Conservation (phyloP, 805 yeast species). For the Wickerhamiella dianesei region DNA sequence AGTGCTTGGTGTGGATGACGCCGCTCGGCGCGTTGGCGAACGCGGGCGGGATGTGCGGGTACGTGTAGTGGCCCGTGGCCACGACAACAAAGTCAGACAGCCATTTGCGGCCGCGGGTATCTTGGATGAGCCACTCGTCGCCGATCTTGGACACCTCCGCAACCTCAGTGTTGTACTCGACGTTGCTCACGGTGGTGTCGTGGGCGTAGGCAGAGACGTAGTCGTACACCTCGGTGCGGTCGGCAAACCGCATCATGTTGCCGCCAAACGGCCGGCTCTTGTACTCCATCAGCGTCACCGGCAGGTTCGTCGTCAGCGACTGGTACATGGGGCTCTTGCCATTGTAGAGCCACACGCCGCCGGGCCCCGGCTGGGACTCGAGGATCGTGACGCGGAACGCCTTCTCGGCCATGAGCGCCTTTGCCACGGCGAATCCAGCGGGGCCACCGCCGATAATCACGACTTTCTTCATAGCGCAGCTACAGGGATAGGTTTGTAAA, state of each 20-base stretch:
- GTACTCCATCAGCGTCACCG: constrained; percentile 51
- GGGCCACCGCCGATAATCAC: constrained; percentile 73
- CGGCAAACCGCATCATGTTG: constrained; percentile 40
- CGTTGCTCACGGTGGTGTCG: constrained; percentile 17
- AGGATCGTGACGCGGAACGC: constrained; percentile 38
- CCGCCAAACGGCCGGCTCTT: constrained; percentile 37
- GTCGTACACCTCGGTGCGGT: constrained; percentile 42
- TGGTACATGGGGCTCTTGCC: constrained; percentile 42
- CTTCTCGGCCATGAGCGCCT: constrained; percentile 42
- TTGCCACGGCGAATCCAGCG: constrained; percentile 50
- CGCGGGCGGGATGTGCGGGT: constrained; percentile 44
- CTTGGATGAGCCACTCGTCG: constrained; percentile 34
- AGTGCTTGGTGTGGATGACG: constrained; percentile 45
- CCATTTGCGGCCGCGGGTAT: constrained; percentile 18
- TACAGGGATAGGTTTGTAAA: no score
- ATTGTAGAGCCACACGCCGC: constrained; percentile 67
- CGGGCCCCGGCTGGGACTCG: constrained; percentile 43
- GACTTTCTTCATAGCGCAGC: constrained; percentile 27
- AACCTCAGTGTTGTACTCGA: constrained; percentile 37
- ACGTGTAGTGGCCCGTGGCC: constrained; percentile 48
- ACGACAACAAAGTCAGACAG: constrained; percentile 46
- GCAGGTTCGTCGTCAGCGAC: constrained; percentile 53
- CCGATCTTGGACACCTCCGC: constrained; percentile 27
- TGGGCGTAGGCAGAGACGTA: constrained; percentile 44
- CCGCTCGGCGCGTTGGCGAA: constrained; percentile 26